These are phyloP conservation scores for Cercophora sp. DNA, from an alignment of 495 filamentous ascomycete genomes.

Conservation along the genomic window DNA sequence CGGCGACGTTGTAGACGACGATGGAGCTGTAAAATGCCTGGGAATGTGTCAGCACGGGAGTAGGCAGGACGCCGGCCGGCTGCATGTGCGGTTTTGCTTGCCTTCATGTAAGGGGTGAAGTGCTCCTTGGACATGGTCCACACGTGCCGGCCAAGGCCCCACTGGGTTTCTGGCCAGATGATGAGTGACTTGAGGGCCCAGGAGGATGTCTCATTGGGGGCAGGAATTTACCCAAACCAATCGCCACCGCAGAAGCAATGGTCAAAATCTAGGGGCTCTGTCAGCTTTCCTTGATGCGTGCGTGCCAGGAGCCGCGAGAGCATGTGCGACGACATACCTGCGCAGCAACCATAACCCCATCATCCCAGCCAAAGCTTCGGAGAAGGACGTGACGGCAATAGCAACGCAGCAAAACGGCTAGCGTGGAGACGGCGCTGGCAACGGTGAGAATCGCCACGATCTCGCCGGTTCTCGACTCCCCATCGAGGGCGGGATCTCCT, in stretches of 20 bases:
- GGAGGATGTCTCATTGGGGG: background rate
- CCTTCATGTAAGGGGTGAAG: slow-evolving; percentile 24
- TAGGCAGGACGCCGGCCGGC: background rate
- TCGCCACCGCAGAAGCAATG: slow-evolving; percentile 19
- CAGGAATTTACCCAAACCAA: slow-evolving; percentile 17
- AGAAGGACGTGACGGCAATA: slow-evolving; percentile 6
- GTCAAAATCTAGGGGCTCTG: too few relatives aligned
- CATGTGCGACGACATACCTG: background rate
- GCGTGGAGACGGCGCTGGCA: background rate
- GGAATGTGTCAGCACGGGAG: slow-evolving; percentile 18
- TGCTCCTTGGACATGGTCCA: slow-evolving; percentile 22
- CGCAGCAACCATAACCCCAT: slow-evolving; percentile 12
- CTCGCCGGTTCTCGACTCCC: slow-evolving; percentile 1
- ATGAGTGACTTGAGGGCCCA: background rate
- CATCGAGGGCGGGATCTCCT: slow-evolving; percentile 2
- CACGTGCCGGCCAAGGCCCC: slow-evolving; percentile 31
- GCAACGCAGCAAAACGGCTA: slow-evolving; percentile 7
- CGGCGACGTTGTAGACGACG: slow-evolving; percentile 32
- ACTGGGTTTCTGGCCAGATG: slow-evolving; percentile 15
- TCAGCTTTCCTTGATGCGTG: background rate
- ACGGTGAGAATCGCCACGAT: slow-evolving; percentile 9
- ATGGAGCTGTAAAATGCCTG: slow-evolving; percentile 25
- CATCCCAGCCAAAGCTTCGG: slow-evolving; percentile 11
- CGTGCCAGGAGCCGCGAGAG: background rate
- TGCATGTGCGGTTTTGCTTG: slow-evolving; percentile 28